A percentile compares a stretch with the other conserved stretches of the same genome.
phyloP scores from a whole-genome alignment of 495 filamentous ascomycete genomes.

The Haplographium delicatum region DNA sequence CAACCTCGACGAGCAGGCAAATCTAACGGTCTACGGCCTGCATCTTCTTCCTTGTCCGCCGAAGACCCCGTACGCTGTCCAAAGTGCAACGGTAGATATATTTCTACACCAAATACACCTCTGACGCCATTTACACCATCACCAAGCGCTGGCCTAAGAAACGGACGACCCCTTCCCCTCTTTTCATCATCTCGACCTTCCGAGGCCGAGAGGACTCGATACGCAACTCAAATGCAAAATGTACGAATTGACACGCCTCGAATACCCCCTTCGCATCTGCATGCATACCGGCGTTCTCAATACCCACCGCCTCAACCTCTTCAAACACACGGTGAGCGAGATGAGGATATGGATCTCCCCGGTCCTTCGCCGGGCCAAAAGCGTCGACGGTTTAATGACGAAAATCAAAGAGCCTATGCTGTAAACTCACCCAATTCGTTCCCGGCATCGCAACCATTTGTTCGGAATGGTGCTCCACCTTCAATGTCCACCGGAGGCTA shows the following conservation, averaged over 20 bases:
- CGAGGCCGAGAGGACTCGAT: constrained; percentile 9
- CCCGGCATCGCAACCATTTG: constrained; percentile 11
- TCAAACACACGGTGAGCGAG: constrained; percentile 27
- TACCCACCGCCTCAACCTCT: constrained; percentile 28
- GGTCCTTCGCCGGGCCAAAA: constrained; percentile 50
- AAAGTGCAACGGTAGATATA: constrained; percentile 59
- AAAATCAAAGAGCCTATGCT: constrained; percentile 23
- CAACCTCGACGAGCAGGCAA: constrained; percentile 76
- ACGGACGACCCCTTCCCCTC: constrained; percentile 8
- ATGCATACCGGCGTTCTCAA: constrained; percentile 20
- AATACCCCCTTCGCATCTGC: constrained; percentile 15
- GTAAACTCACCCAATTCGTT: constrained; percentile 16
- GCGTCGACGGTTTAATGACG: constrained; percentile 48
- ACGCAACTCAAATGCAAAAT: constrained; percentile 16
- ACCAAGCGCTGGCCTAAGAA: constrained; percentile 4
- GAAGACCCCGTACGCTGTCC: constrained; percentile 50
- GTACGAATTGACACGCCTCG: constrained; percentile 19
- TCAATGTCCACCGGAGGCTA: constrained; percentile 23
- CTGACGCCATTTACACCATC: constrained; percentile 38
- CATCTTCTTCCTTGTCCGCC: constrained; percentile 30
- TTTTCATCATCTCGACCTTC: constrained; percentile 9
- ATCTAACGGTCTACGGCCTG: constrained; percentile 22
- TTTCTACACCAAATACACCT: constrained; percentile 50
- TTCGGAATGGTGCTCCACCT: constrained; percentile 6
- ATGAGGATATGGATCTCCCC: constrained; percentile 39